Evolutionary conservation across 208 protist genomes (phyloP).

Genomic region (Wallacemonas rigidus): DNA sequence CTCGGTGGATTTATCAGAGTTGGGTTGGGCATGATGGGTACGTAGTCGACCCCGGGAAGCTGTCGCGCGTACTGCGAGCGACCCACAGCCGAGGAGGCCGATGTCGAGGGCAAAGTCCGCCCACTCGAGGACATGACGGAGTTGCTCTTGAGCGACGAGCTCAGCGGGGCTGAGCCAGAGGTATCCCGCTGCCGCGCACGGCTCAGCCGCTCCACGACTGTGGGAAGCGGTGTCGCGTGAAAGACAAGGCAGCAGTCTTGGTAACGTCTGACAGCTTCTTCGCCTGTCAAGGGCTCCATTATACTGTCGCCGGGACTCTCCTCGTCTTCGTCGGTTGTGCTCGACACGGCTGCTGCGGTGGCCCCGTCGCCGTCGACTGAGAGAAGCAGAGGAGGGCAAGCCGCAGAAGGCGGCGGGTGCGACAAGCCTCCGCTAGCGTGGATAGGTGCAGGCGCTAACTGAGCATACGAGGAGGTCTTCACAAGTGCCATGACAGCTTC

Average conservation of each 20-base stretch:
- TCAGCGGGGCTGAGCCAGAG: not conserved
- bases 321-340: not conserved
- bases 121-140: conserved; percentile 6
- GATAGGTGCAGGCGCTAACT: not conserved
- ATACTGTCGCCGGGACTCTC: not conserved
- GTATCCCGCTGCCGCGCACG: not conserved
- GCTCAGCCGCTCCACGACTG: conserved; percentile 2
- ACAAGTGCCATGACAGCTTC: not conserved
- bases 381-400: too few species aligned
- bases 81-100: not conserved
- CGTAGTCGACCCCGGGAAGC: conserved; percentile 3
- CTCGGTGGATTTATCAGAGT: not conserved
- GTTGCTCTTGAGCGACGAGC: not conserved
- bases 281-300: not conserved
- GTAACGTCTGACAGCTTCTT: not conserved
- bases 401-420: not conserved
- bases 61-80: not conserved
- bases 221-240: not conserved
- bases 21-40: not conserved
- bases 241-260: conserved; percentile 5
- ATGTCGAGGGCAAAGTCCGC: not conserved
- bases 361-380: too few species aligned
- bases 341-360: too few species aligned
- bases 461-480: not conserved
- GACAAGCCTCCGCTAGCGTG: not conserved